These are phyloP conservation scores for Fusarium sp. DNA, from an alignment of 2,329 filamentous ascomycete genomes.

Conservation along the genomic window DNA sequence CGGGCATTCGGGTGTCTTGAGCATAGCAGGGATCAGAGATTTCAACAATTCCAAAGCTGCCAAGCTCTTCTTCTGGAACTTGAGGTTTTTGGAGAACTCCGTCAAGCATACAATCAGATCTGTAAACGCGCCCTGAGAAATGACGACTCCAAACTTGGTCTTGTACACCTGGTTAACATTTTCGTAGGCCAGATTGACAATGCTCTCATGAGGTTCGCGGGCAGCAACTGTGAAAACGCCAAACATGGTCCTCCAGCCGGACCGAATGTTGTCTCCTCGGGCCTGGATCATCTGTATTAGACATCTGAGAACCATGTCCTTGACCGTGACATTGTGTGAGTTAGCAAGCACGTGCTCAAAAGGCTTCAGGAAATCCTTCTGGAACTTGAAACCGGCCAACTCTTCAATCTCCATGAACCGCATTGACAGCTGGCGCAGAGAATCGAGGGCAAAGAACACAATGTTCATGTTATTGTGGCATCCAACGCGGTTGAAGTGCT, in stretches of 20 bases:
- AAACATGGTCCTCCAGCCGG: constrained; percentile 99
- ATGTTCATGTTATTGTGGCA: constrained; percentile 97
- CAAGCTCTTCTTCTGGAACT: constrained; percentile 97
- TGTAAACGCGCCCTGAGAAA: constrained; percentile 95
- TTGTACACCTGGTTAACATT: constrained; percentile 97
- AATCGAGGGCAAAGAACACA: constrained; percentile 97
- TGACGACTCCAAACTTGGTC: constrained; percentile 93
- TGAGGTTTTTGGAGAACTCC: constrained; percentile 98
- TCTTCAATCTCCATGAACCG: constrained; percentile 99
- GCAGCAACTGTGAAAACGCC: constrained; percentile 97
- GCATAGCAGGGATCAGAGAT: constrained; percentile 92
- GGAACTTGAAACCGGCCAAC: constrained; percentile 98
- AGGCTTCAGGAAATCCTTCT: constrained; percentile 98
- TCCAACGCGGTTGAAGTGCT: constrained; percentile 98
- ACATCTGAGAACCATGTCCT: constrained; percentile 96
- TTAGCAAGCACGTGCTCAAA: constrained; percentile 98
- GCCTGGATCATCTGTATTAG: constrained; percentile 99
- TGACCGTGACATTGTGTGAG: constrained; percentile 89
- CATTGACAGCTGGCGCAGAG: constrained; percentile 94
- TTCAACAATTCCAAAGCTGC: constrained; percentile 96
- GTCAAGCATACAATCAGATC: constrained; percentile 96
- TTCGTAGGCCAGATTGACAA: constrained; percentile 96
- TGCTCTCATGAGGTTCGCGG: constrained; percentile 90
- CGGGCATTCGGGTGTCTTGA: constrained; percentile 94
- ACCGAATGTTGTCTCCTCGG: constrained; percentile 94